Evolutionary conservation across 371 early-diverging fungal species (phyloP).

Genomic region (Conidiobolus incongruus): DNA sequence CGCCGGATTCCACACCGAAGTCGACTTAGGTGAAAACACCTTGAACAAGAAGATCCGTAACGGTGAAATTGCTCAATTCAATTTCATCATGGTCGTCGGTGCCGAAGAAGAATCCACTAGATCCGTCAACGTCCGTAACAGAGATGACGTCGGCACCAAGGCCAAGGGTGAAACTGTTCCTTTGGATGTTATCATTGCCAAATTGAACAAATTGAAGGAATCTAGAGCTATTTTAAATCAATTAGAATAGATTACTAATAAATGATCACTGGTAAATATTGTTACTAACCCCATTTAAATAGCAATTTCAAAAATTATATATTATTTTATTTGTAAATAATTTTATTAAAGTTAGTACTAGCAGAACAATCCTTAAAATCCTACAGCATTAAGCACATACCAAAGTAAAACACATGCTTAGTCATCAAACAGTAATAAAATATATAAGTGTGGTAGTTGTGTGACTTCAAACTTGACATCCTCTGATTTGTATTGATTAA

Average conservation of each 20-base stretch:
- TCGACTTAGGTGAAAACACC: slow-evolving; percentile 58
- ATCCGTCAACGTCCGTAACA: slow-evolving; percentile 80
- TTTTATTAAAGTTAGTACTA: too few species aligned
- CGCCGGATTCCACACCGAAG: slow-evolving; percentile 52
- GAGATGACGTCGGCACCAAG: slow-evolving; percentile 66
- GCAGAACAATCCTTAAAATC: too few species aligned
- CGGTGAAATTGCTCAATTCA: slow-evolving; percentile 73
- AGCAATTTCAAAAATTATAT: too few species aligned
- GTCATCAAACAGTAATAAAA: too few species aligned
- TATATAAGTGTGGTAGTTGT: too few species aligned
- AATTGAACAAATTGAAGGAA: slow-evolving; percentile 32
- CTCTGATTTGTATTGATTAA: too few species aligned
- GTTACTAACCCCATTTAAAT: too few species aligned
- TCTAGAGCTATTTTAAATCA: slow-evolving; percentile 25
- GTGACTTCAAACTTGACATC: too few species aligned
- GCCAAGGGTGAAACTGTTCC: slow-evolving; percentile 54
- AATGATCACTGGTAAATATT: too few species aligned
- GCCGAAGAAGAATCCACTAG: slow-evolving; percentile 61
- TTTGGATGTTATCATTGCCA: slow-evolving; percentile 31
- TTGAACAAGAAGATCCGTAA: slow-evolving; percentile 95
- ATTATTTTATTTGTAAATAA: too few species aligned
- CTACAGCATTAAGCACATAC: too few species aligned
- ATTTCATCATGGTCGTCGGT: slow-evolving; percentile 88
- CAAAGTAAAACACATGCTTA: too few species aligned
- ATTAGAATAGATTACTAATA: slow-evolving; percentile 10